Evolutionary conservation across 805 yeast species (phyloP).

Genomic region (Ogataea angusta): DNA sequence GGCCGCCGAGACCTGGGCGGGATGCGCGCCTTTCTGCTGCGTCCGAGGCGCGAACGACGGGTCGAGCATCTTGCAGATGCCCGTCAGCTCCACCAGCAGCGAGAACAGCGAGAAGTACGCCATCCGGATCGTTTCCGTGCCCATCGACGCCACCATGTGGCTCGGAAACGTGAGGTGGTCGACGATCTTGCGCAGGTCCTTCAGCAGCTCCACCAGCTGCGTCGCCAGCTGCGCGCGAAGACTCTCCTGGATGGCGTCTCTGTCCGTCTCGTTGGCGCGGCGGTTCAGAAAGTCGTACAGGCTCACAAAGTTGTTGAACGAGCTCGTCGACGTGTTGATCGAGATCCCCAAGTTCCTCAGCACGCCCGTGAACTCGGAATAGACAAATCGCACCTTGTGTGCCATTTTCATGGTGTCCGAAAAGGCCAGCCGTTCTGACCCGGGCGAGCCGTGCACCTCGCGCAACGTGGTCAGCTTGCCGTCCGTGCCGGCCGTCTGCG

Average conservation of each 20-base stretch:
- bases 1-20: slow-evolving; percentile 11
- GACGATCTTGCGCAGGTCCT: slow-evolving; percentile 20
- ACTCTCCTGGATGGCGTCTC: slow-evolving; percentile 11
- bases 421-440: slow-evolving; percentile 8
- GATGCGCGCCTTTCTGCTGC: slow-evolving; percentile 7
- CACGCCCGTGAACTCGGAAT: slow-evolving; percentile 18
- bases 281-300: slow-evolving; percentile 21
- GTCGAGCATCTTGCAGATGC: slow-evolving; percentile 24
- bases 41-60: slow-evolving; percentile 17
- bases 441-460: slow-evolving; percentile 11
- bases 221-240: slow-evolving; percentile 16
- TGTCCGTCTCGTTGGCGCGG: slow-evolving; percentile 14
- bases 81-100: slow-evolving; percentile 27
- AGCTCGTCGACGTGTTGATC: slow-evolving; percentile 12
- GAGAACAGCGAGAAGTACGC: slow-evolving; percentile 28
- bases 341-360: slow-evolving; percentile 17
- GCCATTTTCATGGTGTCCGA: slow-evolving; percentile 18
- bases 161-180: slow-evolving; percentile 16
- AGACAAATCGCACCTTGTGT: slow-evolving; percentile 23
- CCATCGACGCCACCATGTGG: slow-evolving; percentile 5
- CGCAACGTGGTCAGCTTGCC: slow-evolving; percentile 16
- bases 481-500: slow-evolving; percentile 12
- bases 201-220: slow-evolving; percentile 21
- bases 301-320: slow-evolving; percentile 16
- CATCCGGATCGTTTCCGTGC: slow-evolving; percentile 23